Evolutionary conservation across 805 yeast genomes (phyloP).

Genomic region (Dipodascus albidus): DNA sequence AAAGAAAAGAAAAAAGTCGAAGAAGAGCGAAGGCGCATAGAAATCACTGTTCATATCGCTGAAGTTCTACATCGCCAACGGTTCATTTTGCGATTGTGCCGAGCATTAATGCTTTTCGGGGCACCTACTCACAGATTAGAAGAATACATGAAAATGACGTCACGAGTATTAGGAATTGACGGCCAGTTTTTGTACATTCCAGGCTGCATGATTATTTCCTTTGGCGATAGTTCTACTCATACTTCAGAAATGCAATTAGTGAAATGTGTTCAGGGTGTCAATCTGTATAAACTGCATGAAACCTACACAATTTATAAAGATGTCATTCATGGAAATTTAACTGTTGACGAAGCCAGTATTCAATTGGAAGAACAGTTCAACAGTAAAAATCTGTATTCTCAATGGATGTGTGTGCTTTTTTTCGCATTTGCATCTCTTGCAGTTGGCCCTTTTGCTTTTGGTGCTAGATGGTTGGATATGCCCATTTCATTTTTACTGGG

Average conservation of each 20-base stretch:
- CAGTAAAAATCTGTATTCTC: slow-evolving; percentile 49
- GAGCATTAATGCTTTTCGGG: slow-evolving; percentile 85
- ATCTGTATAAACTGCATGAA: slow-evolving; percentile 67
- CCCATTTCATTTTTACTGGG: slow-evolving; percentile 80
- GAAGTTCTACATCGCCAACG: slow-evolving; percentile 79
- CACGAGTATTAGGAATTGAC: slow-evolving; percentile 84
- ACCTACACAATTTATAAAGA: slow-evolving; percentile 77
- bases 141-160: slow-evolving; percentile 86
- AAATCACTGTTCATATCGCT: slow-evolving; percentile 84
- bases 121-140: slow-evolving; percentile 95
- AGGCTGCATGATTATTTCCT: slow-evolving; percentile 89
- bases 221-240: slow-evolving; percentile 88
- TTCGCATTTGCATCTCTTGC: slow-evolving; percentile 72
- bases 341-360: slow-evolving; percentile 76
- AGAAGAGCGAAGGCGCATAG: slow-evolving; percentile 35
- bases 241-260: slow-evolving; percentile 90
- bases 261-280: slow-evolving; percentile 79
- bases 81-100: slow-evolving; percentile 73
- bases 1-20: slow-evolving; percentile 18
- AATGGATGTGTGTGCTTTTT: slow-evolving; percentile 66
- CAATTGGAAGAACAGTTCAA: slow-evolving; percentile 58
- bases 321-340: slow-evolving; percentile 79
- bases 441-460: slow-evolving; percentile 85
- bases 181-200: slow-evolving; percentile 89
- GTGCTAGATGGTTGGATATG: slow-evolving; percentile 79